Base-by-base conservation (phyloP, 2,329 filamentous ascomycete species). In the Trichoderma hamatum region DNA sequence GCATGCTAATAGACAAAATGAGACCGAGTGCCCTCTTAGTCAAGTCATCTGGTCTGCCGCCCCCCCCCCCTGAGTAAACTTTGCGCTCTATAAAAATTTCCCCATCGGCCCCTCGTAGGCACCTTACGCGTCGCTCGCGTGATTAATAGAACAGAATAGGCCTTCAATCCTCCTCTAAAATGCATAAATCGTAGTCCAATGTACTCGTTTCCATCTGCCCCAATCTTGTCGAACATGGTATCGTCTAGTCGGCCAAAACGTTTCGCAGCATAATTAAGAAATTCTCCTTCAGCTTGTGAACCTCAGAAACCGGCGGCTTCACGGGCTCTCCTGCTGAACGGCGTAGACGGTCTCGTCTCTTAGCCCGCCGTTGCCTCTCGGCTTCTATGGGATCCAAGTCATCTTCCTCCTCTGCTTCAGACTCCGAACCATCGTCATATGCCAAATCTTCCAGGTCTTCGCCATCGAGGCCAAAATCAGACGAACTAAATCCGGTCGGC, bases 391-490 rank as follows among this genome's bases (percentile, higher is more conserved):
- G 94, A 76, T 98, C 94, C 70, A 92, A 80, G 69, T 94, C 90
- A 69, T 96, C 93, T 64, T 92, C 90, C 14, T 86, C 89, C 63
- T 91, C 90, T n/a, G 91, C 89, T 69, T 90, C 88, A 6, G 88
- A 86, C 14, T 90, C 84, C 9, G 82, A 83, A 10, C 89, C 87
- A 68, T 94, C 92, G 3, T 92, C 92, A 74, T 96, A 93, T 55
- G 88, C 88, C 79, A 97, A 89, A 71, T 97, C 94, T 77, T 95
- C 88, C 16, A 98, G 83, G 77, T 98, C 96, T 76, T 92, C 90
- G 75, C 92, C 88, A 76, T 97, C 89, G 24, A 99, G 83, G 0
- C 96, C 96, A 81, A 99, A 99, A 80, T 99, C 96, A 60, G 87
- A 88, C 26, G 91, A 90, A 75, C 86, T 89, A 82, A 98, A 96